phyloP scores from a whole-genome alignment of 1,139 yeast genomes.

The Suhomyces ambrosiae region DNA sequence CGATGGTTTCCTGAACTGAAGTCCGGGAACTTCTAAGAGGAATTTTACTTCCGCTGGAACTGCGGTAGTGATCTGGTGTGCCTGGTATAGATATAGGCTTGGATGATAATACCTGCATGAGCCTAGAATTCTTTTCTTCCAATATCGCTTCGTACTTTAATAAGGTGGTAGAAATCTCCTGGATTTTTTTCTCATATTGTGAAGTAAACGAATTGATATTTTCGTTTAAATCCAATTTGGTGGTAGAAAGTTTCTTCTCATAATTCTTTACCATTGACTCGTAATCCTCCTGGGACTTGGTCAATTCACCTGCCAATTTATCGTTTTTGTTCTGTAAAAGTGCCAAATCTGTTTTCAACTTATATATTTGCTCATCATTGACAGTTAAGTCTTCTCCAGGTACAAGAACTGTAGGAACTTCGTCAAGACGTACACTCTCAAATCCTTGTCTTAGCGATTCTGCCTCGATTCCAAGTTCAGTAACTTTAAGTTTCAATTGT shows the following conservation, averaged over 20 bases:
- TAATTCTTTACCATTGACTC: slow-evolving; percentile 22
- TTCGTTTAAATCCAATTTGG: slow-evolving; percentile 27
- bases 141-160: slow-evolving; percentile 38
- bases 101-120: slow-evolving; percentile 41
- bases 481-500: slow-evolving; percentile 19
- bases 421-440: not conserved
- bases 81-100: slow-evolving; percentile 47
- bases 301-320: slow-evolving; percentile 21
- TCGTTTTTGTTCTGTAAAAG: slow-evolving; percentile 23
- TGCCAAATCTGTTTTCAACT: slow-evolving; percentile 24
- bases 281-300: slow-evolving; percentile 17
- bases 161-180: slow-evolving; percentile 33
- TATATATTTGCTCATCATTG: slow-evolving; percentile 25
- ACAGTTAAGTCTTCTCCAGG: slow-evolving; percentile 2
- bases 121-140: slow-evolving; percentile 40
- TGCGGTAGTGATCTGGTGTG: slow-evolving; percentile 10
- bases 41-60: slow-evolving; percentile 12
- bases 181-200: slow-evolving; percentile 27
- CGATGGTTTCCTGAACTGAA: slow-evolving; percentile 9
- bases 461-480: slow-evolving; percentile 13
- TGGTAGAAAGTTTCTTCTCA: slow-evolving; percentile 27
- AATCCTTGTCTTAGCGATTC: not conserved
- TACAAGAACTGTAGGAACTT: not conserved
- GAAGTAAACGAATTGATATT: slow-evolving; percentile 15
- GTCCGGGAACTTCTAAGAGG: slow-evolving; percentile 13